Base-by-base conservation (phyloP, 1,139 yeast genomes). In the Debaryomycetaceae sp. region DNA sequence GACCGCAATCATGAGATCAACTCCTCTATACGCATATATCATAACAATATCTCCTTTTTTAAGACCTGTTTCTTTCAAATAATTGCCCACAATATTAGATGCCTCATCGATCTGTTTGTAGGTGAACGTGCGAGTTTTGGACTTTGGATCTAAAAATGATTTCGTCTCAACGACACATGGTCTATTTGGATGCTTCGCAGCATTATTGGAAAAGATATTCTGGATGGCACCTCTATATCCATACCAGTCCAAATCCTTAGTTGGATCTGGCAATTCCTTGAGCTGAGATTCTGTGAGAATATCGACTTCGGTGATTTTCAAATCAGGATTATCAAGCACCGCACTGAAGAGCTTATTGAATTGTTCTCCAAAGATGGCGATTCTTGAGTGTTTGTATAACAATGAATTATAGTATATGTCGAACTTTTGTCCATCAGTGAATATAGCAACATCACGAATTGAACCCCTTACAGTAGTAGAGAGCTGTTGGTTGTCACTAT, bases 1-100 rank as follows among this genome's bases (percentile, higher is more conserved):
- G 14, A 93, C 98, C 6, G 98, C 96, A 41, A 93, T 87, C 80
- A 93, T 89, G 54, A 93, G 75, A 62, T 93, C 99, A 9, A 93
- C 99, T 53, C 98, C 97, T 68, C 99, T 83, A 58, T 93, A 87
- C 29, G 99, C 97, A 63, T 95, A 93, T 50, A 95, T 91, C 95
- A 90, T 91, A 22, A 93, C 98, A 24, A 93, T 90, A 62, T 93
- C 98, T 41, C 98, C 99, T 57, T 86, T 78, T 52, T 80, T 75
- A 58, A 93, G 84, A 8, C 99, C 98, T 2, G 87, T 80, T 37
- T 78, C 69, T 49, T 88, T 83, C 57, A 93, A 77, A 58, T 88
- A 87, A 64, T 93, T 95, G 36, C 97, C 98, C 14, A 93, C 90
- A 31, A 90, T 78, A 57, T 95, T 93, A n/a, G 98, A 90, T 2